Percentiles rank a stretch among this genome's conserved stretches.
These are phyloP conservation scores for Solanum megistacrolobum DNA, from an alignment of 257 asterid species.

Conservation along the genomic window DNA sequence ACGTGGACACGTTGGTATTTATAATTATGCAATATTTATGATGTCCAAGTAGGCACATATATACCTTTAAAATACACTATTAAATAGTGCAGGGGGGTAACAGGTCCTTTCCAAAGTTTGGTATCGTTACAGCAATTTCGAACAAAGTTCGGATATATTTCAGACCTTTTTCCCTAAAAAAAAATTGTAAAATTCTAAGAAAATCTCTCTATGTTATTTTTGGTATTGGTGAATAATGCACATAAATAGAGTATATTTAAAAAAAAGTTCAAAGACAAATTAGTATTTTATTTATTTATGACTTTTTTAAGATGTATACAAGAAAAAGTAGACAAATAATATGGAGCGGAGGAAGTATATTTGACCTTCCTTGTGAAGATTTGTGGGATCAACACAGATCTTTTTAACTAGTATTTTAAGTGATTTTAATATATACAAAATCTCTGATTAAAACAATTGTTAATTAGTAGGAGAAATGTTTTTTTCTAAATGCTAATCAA, in stretches of 20 bases:
- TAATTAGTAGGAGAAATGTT: background rate
- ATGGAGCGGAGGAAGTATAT: background rate
- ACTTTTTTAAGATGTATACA: too few species aligned
- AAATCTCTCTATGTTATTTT: background rate
- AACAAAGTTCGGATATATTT: too few species aligned
- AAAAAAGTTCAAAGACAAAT: background rate
- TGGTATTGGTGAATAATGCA: background rate
- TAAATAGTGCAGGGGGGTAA: too few species aligned
- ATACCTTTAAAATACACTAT: too few species aligned
- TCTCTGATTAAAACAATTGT: background rate
- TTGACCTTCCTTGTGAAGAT: background rate
- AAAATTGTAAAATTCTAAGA: background rate
- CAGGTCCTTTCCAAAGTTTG: too few species aligned
- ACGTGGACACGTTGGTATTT: too few species aligned
- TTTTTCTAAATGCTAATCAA: background rate
- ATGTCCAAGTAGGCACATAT: too few species aligned
- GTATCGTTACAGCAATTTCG: too few species aligned
- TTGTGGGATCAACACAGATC: background rate
- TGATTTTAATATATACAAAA: background rate
- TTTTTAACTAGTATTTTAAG: background rate
- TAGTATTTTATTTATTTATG: too few species aligned
- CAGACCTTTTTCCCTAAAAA: too few species aligned
- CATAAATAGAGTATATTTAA: background rate
- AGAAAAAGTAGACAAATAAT: too few species aligned
- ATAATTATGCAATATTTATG: too few species aligned